Base-by-base conservation (phyloP, 129 eudicot species). In the Escallonia herrerae region DNA sequence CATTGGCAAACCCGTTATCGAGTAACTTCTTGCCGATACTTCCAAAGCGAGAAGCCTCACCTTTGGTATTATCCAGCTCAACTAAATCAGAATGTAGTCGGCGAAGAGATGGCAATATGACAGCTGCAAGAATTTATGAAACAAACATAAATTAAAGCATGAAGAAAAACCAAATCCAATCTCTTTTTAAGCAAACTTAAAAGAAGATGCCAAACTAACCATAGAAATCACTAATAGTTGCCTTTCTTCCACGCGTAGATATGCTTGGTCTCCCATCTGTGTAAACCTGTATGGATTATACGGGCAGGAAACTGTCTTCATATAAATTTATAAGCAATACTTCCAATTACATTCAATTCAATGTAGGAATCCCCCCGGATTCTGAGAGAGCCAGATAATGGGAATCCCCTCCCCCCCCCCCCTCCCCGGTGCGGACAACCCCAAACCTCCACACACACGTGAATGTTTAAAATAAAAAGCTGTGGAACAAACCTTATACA, bases 51-150 rank as follows among this genome's bases (percentile, higher is more conserved):
- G 51, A 60, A 64, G 63, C 81, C 62, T 76, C 77, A 43, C 49
- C 72, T 10, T 60, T 69, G 14, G 14, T 5, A 9, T 56, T 62
- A 11, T 80, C 76, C 8, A 76, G 71, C 73, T 83, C 94, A 47
- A 87, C 94, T 62, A 87, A 70, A 75, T 87, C 87, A 60, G 57
- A 74, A 74, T 90, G 93, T 49, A 90, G 93, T 63, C 86, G 86
- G 67, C 79, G 82, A 74, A 90, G 95, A 60, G 94, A 83, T 5
- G 97, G 97, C 71, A 90, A 74, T 86, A 90, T 90, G 61, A 90
- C 74, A 15, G 86, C 97, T 90, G 83, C 69, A 74, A n/a, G 40
- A 33, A n/a, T 40, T 63, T 14, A 62, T 9, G 60, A 65, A 66
- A 65, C 15, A 51, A 72, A 40, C 43, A 45, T 15, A 33, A 60